Base-by-base conservation (phyloP, 2,329 filamentous ascomycete genomes). In the Coniochaeta hoffmannii region DNA sequence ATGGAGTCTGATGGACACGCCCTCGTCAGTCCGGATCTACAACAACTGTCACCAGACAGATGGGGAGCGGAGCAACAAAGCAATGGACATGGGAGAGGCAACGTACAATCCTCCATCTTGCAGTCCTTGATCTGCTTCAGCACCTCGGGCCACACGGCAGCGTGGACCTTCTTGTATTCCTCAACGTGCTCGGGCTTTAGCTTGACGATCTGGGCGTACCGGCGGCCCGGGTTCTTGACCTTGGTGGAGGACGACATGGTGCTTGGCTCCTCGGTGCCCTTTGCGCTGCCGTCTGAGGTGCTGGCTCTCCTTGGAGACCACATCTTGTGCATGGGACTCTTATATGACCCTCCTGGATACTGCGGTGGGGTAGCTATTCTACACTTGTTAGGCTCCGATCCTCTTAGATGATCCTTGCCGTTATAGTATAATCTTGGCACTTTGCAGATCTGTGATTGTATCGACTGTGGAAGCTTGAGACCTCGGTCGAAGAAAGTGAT, bases 141-240 rank as follows among this genome's bases (percentile, higher is more conserved):
- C 1, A 94, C 88, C 62, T 88, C 86, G 6, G 88, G 88, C 89
- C 88, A 93, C 0, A 90, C 87, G 4, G 77, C 78, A 7, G 82
- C 83, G 66, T 92, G 89, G 59, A 82, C 85, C 63, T 85, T 78
- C 68, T 89, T 91, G 73, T 92, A 93, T 60, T 84, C 80, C 22
- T 80, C 78, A 14, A 87, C 73, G 58, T 75, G 80, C 59, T 87
- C 82, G 12, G 83, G 82, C 70, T 85, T 88, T 55, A 93, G 78
- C 65, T 83, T 85, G 54, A 92, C 78, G 60, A 90, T 86, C 69
- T 91, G 88, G 36, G 80, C 87, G 62, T 90, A 79, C 57, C 87
- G 81, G 4, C 76, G 74, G 50, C 74, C 77, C 4, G 76, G 69
- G 59, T 77, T 30, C 19, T 50, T 50, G 28, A 34, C 31, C 11